Evolutionary conservation across 495 filamentous ascomycete species (phyloP).

Genomic region (Penicillium cataractarum): DNA sequence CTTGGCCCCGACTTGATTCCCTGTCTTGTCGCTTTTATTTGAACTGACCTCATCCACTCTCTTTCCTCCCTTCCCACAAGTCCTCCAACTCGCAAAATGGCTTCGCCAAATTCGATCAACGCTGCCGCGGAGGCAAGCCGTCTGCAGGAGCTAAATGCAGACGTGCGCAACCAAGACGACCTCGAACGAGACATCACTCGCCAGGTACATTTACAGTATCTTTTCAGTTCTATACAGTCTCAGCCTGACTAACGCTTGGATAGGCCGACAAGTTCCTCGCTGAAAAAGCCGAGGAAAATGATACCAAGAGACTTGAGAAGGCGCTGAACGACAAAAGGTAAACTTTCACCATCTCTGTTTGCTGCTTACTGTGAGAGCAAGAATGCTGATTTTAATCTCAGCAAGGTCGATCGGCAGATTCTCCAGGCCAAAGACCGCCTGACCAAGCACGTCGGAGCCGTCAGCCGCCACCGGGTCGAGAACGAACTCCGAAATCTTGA

Average conservation of each 20-base stretch:
- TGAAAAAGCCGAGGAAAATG: constrained; percentile 84
- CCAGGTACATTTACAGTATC: constrained; percentile 37
- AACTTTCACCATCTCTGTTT: constrained; percentile 6
- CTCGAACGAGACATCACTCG: constrained; percentile 72
- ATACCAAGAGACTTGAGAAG: constrained; percentile 84
- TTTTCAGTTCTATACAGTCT: not conserved
- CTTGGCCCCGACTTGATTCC: not conserved
- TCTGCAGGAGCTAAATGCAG: constrained; percentile 68
- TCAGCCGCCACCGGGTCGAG: constrained; percentile 53
- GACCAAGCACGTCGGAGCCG: constrained; percentile 48
- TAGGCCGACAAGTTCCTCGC: constrained; percentile 78
- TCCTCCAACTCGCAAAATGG: constrained; percentile 12
- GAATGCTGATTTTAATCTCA: constrained; percentile 25
- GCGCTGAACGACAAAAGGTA: constrained; percentile 63
- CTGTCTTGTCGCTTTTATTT: not conserved
- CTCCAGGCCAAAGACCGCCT: constrained; percentile 54
- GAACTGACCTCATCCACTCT: not conserved
- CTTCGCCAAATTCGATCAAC: constrained; percentile 11
- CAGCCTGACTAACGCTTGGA: constrained; percentile 13
- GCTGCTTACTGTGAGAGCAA: not conserved
- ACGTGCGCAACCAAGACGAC: constrained; percentile 83
- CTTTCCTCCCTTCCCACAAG: constrained; percentile 11
- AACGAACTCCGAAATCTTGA: constrained; percentile 67
- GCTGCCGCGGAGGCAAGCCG: constrained; percentile 57
- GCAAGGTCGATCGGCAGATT: constrained; percentile 53